Evolutionary conservation across 352 stramenopile genomes (phyloP).

Genomic region (Phytophthora lateralis): DNA sequence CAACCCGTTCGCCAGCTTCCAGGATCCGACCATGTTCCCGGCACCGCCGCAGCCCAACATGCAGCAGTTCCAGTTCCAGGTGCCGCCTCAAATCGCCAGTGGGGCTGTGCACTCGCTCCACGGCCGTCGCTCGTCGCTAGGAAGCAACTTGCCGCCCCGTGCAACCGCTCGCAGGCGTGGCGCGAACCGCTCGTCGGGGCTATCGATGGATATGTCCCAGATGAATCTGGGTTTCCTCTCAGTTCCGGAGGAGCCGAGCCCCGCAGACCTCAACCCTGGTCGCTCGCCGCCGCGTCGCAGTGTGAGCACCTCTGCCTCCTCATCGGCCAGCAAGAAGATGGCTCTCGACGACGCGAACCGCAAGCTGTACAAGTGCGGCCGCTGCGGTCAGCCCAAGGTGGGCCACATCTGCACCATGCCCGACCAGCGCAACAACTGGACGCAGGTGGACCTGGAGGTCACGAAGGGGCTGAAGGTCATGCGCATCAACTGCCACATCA

Average conservation of each 20-base stretch:
- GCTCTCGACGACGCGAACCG: conserved; percentile 52
- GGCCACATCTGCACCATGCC: conserved; percentile 88
- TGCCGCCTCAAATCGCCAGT: conserved; percentile 61
- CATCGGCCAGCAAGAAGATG: conserved; percentile 37
- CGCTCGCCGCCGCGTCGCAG: conserved; percentile 33
- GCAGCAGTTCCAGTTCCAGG: conserved; percentile 57
- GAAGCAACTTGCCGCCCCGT: conserved; percentile 41
- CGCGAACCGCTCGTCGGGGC: conserved; percentile 60
- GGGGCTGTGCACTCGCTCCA: conserved; percentile 64
- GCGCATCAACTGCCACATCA: conserved; percentile 75
- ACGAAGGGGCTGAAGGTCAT: conserved; percentile 78
- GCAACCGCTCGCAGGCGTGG: conserved; percentile 38
- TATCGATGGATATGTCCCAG: conserved; percentile 87
- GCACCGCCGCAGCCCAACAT: conserved; percentile 29
- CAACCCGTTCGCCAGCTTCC: conserved; percentile 44
- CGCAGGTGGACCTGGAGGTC: conserved; percentile 76
- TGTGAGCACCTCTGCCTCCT: conserved; percentile 23
- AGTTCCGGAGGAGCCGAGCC: conserved; percentile 65
- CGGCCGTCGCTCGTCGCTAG: conserved; percentile 54
- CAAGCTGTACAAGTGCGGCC: conserved; percentile 89
- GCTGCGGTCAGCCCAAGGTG: conserved; percentile 86
- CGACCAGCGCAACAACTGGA: conserved; percentile 87
- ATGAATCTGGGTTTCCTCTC: conserved; percentile 78
- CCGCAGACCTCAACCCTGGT: conserved; percentile 41
- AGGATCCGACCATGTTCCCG: conserved; percentile 36